Base-by-base conservation (phyloP, 345 rosid species). In the Noccaea bulbosa region DNA sequence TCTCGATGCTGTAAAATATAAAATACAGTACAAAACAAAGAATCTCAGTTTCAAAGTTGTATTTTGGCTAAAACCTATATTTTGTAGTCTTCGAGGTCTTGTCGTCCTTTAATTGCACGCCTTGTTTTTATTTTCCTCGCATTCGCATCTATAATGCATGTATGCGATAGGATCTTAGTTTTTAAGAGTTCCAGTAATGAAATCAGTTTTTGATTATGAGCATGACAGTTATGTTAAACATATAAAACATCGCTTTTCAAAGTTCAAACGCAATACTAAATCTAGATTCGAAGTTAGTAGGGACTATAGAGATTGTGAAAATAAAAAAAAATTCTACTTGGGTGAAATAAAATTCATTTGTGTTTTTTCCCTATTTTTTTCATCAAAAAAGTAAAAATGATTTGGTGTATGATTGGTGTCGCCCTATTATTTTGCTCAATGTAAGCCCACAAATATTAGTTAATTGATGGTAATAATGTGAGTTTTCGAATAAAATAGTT, bases 21-120 rank as follows among this genome's bases (percentile, higher is more conserved):
- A 47, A 33, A 33, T 22, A 6, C 1, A 6, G 30, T 27, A 27
- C 30, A 52, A 51, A 43, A 35, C 1, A 44, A 54, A 67, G 73
- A 75, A 75, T 53, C 69, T 75, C 30, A 74, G 58, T 52, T 74
- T 74, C 64, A 61, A 74, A 74, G 64, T 74, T 75, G 74, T 75
- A 75, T 53, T 75, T 75, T 62, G 69, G 74, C 78, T 62, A 69
- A 53, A 75, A 59, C 38, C 78, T 35, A 52, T 62, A 43, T 61
- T 47, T 69, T 77, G 79, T 72, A 78, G 79, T 69, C 81, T 82
- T 76, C 84, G 79, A 80, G 83, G 80, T 65, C 40, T 70, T 57
- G 71, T 64, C 70, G 75, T 80, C 65, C 68, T 71, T 45, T 54
- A 47, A 27, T 60, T 75, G 70, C 74, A 61, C 78, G 78, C 74